phyloP scores from a whole-genome alignment of 305 asterid genomes.

The Solanum hybrid region DNA sequence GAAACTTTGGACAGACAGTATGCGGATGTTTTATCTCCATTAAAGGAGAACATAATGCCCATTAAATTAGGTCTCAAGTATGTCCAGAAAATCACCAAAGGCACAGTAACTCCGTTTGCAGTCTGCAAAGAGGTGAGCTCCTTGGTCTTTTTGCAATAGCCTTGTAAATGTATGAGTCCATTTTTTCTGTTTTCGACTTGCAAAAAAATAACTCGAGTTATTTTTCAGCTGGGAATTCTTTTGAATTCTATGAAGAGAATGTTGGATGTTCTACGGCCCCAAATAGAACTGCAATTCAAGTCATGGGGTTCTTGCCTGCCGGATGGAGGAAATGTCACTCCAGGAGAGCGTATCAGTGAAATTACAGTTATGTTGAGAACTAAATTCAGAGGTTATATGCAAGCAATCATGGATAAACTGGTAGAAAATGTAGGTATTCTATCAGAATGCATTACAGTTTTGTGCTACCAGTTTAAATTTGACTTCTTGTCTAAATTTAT shows the following conservation, averaged over 20 bases:
- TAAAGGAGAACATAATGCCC: slow-evolving; percentile 73
- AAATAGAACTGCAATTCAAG: slow-evolving; percentile 59
- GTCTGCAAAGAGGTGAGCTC: slow-evolving; percentile 59
- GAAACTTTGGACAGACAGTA: slow-evolving; percentile 82
- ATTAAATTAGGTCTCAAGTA: slow-evolving; percentile 79
- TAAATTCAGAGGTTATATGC: slow-evolving; percentile 68
- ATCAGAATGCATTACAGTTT: not conserved
- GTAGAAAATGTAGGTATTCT: slow-evolving; percentile 62
- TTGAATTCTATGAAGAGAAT: slow-evolving; percentile 82
- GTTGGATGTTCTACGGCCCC: slow-evolving; percentile 68
- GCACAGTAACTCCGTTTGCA: slow-evolving; percentile 38
- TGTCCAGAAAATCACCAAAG: slow-evolving; percentile 73
- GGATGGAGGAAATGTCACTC: slow-evolving; percentile 41
- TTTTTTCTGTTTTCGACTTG: not conserved
- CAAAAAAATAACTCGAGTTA: not conserved
- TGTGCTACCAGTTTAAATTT: accelerated
- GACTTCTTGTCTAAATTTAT: not conserved
- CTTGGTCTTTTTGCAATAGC: not conserved
- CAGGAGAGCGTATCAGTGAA: slow-evolving; percentile 80
- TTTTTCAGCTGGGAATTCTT: slow-evolving; percentile 66
- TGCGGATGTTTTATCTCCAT: slow-evolving; percentile 66
- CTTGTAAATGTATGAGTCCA: not conserved
- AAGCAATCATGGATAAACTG: slow-evolving; percentile 71
- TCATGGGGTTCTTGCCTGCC: slow-evolving; percentile 82
- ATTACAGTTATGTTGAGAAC: slow-evolving; percentile 80